phyloP scores from a whole-genome alignment of 768 basidiomycete genomes.

The Suillus tomentosus region DNA sequence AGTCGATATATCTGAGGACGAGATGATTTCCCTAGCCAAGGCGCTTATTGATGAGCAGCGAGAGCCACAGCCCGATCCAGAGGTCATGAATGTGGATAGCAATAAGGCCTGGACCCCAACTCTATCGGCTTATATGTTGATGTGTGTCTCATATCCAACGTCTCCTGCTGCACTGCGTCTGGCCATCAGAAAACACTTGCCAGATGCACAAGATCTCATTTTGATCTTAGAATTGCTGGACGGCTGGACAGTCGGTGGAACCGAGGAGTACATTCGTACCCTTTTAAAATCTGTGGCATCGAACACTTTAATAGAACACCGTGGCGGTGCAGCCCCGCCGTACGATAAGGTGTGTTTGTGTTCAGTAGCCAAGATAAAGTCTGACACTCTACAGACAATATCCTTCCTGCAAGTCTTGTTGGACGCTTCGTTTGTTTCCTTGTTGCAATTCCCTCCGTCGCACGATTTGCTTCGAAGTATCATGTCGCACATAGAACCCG shows the following conservation, averaged over 20 bases:
- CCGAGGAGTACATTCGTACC: conserved; percentile 14
- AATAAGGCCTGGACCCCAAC: conserved; percentile 32
- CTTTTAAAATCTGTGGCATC: conserved; percentile 9
- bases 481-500: conserved; percentile 53
- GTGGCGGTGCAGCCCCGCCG: conserved; percentile 14
- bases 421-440: conserved; percentile 69
- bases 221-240: conserved; percentile 30
- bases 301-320: neutral
- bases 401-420: conserved; percentile 64
- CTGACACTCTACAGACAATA: conserved; percentile 45
- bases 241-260: conserved; percentile 42
- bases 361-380: conserved; percentile 48
- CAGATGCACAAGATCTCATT: conserved; percentile 42
- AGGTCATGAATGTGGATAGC: conserved; percentile 41
- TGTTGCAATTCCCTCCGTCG: conserved; percentile 58
- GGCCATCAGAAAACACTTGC: conserved; percentile 44
- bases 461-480: conserved; percentile 47
- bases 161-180: conserved; percentile 42
- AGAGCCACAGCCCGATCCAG: conserved; percentile 18
- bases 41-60: conserved; percentile 44
- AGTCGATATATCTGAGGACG: conserved; percentile 64
- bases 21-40: conserved; percentile 57
- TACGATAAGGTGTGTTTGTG: conserved; percentile 36
- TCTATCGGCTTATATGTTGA: conserved; percentile 39
- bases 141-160: conserved; percentile 42